A percentile compares a stretch with the other conserved stretches of the same genome.
Evolutionary conservation across 306 rosid species (phyloP).

Genomic region (Prunus padus): DNA sequence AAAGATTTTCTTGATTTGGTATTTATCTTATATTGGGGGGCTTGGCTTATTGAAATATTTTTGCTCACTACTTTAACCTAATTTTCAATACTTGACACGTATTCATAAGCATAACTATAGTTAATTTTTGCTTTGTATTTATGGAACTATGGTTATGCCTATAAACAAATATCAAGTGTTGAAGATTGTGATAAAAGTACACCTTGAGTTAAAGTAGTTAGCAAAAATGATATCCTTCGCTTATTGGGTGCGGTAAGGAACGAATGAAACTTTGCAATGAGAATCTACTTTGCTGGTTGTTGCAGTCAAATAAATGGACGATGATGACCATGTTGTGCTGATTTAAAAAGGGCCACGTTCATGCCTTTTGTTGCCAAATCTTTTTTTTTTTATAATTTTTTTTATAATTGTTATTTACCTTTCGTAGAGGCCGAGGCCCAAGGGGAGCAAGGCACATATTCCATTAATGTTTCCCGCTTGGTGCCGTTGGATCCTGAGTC

Average conservation of each 20-base stretch:
- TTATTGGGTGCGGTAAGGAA: slow-evolving; percentile 9
- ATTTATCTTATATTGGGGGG: too few species aligned
- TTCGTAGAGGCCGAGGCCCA: slow-evolving; percentile 8
- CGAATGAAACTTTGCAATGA: slow-evolving; percentile 34
- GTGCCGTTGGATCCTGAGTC: slow-evolving; percentile 27
- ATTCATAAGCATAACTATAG: too few species aligned
- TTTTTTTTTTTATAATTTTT: not conserved
- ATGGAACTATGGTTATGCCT: too few species aligned
- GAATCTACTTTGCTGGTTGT: slow-evolving; percentile 6
- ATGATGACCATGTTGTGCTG: slow-evolving; percentile 27
- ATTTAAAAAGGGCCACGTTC: slow-evolving; percentile 7
- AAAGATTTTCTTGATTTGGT: too few species aligned
- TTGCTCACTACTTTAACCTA: too few species aligned
- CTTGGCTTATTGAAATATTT: too few species aligned
- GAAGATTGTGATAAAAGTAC: too few species aligned
- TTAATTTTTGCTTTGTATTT: too few species aligned
- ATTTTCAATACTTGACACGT: too few species aligned
- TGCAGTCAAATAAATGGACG: slow-evolving; percentile 5
- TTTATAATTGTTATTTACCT: not conserved
- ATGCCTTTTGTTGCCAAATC: slow-evolving; percentile 11
- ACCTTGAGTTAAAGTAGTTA: too few species aligned
- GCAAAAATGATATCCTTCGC: too few species aligned
- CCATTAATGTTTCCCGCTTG: slow-evolving; percentile 17
- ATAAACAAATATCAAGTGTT: too few species aligned
- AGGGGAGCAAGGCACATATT: slow-evolving; percentile 46